These are phyloP conservation scores for Dovyalis caffra DNA, from an alignment of 345 rosid species.

Conservation along the genomic window DNA sequence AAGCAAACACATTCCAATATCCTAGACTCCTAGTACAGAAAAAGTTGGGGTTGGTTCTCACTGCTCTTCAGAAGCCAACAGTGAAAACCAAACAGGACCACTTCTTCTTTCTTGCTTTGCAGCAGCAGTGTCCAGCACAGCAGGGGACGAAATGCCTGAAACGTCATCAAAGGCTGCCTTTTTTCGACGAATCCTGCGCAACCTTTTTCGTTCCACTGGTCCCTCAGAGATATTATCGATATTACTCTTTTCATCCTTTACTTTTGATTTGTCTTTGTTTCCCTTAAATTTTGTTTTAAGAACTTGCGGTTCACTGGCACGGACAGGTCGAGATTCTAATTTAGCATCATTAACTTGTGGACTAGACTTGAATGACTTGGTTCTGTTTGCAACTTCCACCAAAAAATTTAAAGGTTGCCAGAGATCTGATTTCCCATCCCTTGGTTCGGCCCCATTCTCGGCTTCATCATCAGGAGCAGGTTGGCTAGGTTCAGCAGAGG, in stretches of 20 bases:
- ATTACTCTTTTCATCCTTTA: constrained; percentile 16
- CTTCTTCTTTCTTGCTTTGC: constrained; percentile 23
- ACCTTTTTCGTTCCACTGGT: constrained; percentile 15
- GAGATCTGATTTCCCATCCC: constrained; percentile 31
- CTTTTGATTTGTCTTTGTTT: constrained; percentile 14
- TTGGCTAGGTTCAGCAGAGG: constrained; percentile 17
- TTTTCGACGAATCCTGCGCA: constrained; percentile 23
- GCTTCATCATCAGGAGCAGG: constrained; percentile 8
- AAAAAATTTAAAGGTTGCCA: constrained; percentile 37
- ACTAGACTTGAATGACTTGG: constrained; percentile 27
- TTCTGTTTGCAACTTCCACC: constrained; percentile 34
- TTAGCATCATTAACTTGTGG: constrained; percentile 20
- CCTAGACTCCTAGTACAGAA: neutral
- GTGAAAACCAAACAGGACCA: constrained; percentile 31
- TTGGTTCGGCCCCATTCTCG: constrained; percentile 18
- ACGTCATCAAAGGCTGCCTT: constrained; percentile 6
- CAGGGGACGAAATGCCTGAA: constrained; percentile 20
- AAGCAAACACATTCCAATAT: constrained; percentile 8
- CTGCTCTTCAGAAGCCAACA: constrained; percentile 32
- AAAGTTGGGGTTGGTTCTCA: constrained; percentile 29
- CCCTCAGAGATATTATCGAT: neutral
- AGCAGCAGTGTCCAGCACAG: constrained; percentile 10
- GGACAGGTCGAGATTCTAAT: constrained; percentile 5
- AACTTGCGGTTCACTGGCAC: constrained; percentile 12
- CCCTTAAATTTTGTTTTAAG: constrained; percentile 19